Evolutionary conservation across 75 land plant species (phyloP).

Genomic region (Chamaecyparis obtusa): DNA sequence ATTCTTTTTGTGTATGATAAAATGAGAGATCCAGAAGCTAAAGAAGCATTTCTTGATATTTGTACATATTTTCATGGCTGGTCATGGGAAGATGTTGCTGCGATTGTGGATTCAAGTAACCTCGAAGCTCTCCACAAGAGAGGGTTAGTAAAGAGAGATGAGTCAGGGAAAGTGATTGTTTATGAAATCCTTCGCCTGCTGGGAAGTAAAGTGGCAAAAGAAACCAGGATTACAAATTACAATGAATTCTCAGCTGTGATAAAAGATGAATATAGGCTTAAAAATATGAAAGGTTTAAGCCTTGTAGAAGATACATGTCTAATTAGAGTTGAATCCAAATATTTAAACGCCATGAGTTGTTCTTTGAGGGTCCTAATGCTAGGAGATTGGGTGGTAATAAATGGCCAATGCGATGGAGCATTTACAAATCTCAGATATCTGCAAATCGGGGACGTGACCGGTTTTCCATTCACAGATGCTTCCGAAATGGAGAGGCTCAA

Average conservation of each 20-base stretch:
- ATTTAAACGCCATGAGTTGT: neutral
- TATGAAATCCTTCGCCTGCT: neutral
- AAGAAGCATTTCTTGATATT: too few species aligned
- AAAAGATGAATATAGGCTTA: neutral
- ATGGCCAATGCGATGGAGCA: neutral
- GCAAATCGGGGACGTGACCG: neutral
- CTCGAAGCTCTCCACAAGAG: neutral
- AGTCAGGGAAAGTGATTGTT: neutral
- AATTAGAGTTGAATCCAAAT: neutral
- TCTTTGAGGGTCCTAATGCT: neutral
- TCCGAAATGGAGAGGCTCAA: neutral
- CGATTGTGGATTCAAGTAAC: too few species aligned
- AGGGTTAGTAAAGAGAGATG: neutral
- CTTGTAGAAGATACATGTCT: neutral
- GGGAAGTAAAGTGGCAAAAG: neutral
- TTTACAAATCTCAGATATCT: neutral
- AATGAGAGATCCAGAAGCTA: neutral
- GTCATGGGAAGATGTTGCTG: too few species aligned
- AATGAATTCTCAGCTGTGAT: neutral
- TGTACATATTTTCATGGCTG: too few species aligned
- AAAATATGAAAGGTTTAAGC: neutral
- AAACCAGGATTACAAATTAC: neutral
- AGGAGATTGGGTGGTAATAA: neutral
- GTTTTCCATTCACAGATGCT: neutral
- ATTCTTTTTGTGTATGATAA: neutral